Evolutionary conservation across 2,329 filamentous ascomycete species (phyloP), one percentile per base, ranked within the genome.

Genomic region (Geosmithia putterillii): DNA sequence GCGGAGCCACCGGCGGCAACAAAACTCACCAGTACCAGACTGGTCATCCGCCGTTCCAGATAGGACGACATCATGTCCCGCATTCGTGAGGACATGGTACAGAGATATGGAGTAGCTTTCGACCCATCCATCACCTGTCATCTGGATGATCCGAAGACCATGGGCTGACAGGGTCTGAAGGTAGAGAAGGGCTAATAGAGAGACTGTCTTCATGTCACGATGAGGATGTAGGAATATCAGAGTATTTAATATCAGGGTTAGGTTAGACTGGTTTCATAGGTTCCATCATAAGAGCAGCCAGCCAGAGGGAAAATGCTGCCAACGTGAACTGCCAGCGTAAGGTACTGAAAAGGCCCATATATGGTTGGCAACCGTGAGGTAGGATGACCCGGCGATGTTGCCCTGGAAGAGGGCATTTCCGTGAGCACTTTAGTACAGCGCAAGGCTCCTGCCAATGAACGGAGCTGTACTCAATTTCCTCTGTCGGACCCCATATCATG

Each of bases 91-190:
- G 10, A 68, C 64, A 42, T 74, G 59, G 59, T 81, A 75, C 42
- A 84, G 63, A 0, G 69, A 67, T 15, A 81, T 72, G 42, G 81
- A 61, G 52, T 85, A 83, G 37, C 70, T 70, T 61, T 84, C 81
- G 5, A 80, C 79, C 82, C 82, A 86, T 28, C 82, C 81, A 54
- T 86, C 82, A 49, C 85, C 81, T 58, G 85, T 86, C 49, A 72
- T 72, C 45, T 81, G 75, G 44, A 86, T 54, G 52, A 81, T 74
- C 50, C 76, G 75, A 40, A 70, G 48, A 28, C 48, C 56, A 43
- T 61, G 57, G 1, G 47, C 56, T 5, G 51, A 54, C 36, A 60
- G 51, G 21, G 46, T 48, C 36, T 51, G 50, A 36, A 41, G 35
- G 35, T 5, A 4, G 10, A 56, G 39, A 37, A 57, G 38, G 23